phyloP scores from a whole-genome alignment of 1,139 yeast genomes.

The Taiozyma sp. region DNA sequence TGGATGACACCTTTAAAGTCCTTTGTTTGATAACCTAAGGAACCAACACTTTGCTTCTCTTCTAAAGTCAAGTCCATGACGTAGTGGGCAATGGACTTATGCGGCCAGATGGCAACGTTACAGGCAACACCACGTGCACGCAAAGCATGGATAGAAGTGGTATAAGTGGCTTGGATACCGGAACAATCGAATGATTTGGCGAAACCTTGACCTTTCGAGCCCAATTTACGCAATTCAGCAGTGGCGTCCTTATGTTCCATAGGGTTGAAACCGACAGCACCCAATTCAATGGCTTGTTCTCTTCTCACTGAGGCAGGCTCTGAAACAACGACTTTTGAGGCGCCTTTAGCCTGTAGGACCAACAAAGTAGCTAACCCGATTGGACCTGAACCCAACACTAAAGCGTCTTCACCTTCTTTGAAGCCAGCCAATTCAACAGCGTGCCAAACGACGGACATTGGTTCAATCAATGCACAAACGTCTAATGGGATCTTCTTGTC shows the following conservation, averaged over 20 bases:
- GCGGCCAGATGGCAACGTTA: constrained; percentile 57
- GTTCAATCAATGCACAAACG: constrained; percentile 51
- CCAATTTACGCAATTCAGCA: constrained; percentile 32
- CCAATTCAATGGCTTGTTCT: constrained; percentile 43
- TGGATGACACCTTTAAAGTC: constrained; percentile 47
- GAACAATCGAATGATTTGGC: constrained; percentile 57
- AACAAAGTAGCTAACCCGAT: constrained; percentile 53
- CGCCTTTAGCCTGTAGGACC: constrained; percentile 52
- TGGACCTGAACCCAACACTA: constrained; percentile 59
- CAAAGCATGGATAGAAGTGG: constrained; percentile 44
- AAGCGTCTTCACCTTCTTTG: constrained; percentile 41
- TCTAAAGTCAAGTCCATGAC: constrained; percentile 44
- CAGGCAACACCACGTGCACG: constrained; percentile 58
- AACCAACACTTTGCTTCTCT: constrained; percentile 44
- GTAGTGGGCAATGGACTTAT: constrained; percentile 37
- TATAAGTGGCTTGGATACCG: constrained; percentile 51
- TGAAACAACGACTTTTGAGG: constrained; percentile 47
- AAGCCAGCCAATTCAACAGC: constrained; percentile 42
- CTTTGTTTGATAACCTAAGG: constrained; percentile 42
- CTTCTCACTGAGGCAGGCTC: constrained; percentile 57
- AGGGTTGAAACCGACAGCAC: constrained; percentile 48
- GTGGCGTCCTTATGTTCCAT: constrained; percentile 31
- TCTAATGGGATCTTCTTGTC: constrained; percentile 44
- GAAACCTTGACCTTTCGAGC: constrained; percentile 48
- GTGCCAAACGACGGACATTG: constrained; percentile 55